Evolutionary conservation across 1,284 basidiomycete genomes (phyloP), one percentile per base, ranked within the genome.

Genomic region (Schizopora paradoxa): DNA sequence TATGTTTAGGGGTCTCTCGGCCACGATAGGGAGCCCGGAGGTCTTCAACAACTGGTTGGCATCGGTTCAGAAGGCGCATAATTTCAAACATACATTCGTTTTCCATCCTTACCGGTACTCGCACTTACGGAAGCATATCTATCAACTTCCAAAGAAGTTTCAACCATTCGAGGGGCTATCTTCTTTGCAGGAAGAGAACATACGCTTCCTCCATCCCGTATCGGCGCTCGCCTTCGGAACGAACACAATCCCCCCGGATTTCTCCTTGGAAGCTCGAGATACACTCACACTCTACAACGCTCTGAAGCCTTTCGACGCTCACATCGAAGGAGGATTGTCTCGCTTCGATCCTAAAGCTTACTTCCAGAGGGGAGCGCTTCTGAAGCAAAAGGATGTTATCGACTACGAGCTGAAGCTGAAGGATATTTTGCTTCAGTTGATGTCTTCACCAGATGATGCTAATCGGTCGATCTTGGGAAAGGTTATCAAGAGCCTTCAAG

Each of bases 61-160:
- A 46, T 71, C 73, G 2, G 76, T 86, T 14, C 82, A 86, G 58
- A 55, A 60, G 42, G 68, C 73, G 0, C 77, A 81, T 47, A 73
- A 74, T 0, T 77, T 73, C 58, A 59, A 73, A 22, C 76, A 85
- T 57, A 67, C 64, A 2, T 76, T 79, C 56, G 70, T 86, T 25
- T 61, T 76, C 45, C 77, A 84, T 58, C 74, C 72, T 1, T 74
- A 83, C 57, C 76, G 82, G 3, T 86, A 84, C 57, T 84, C 82
- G 1, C 82, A 84, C 54, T 67, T 86, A 1, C 73, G 83, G 39
- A 86, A 86, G 58, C 81, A 73, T 56, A 69, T 66, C 41, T 86
- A 82, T 52, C 58, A 66, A 36, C 54, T 74, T 8, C 56, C 60
- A n/a, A 39, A 62, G 13, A 47, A 57, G 11, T 16, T 51, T 4